Percentiles rank a stretch among this genome's conserved stretches.
phyloP scores from a whole-genome alignment of 2,329 filamentous ascomycete genomes.

The Cyphellophora europaea region DNA sequence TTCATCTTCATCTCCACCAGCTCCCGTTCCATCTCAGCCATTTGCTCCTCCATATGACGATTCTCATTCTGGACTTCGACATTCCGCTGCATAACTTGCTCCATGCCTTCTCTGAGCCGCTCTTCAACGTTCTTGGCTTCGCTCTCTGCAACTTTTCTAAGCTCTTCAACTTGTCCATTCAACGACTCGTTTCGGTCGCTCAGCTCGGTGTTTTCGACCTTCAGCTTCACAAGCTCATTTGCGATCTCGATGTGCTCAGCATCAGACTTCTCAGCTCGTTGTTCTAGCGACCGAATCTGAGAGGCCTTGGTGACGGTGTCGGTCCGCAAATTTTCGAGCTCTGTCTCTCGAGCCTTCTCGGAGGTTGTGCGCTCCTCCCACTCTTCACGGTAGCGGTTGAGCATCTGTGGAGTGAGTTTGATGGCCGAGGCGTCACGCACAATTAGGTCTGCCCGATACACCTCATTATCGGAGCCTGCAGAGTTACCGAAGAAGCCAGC shows the following conservation, averaged over 20 bases:
- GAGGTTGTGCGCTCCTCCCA: slow-evolving; percentile 86
- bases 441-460: slow-evolving; percentile 88
- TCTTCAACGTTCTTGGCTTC: slow-evolving; percentile 84
- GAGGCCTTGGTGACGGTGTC: slow-evolving; percentile 59
- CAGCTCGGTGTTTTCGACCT: slow-evolving; percentile 86
- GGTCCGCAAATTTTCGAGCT: slow-evolving; percentile 64
- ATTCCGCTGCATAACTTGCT: slow-evolving; percentile 85
- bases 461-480: slow-evolving; percentile 80
- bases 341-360: slow-evolving; percentile 73
- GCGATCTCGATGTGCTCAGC: slow-evolving; percentile 84
- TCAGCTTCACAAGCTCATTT: slow-evolving; percentile 81
- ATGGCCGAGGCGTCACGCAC: slow-evolving; percentile 87
- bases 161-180: slow-evolving; percentile 72
- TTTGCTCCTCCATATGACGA: slow-evolving; percentile 73
- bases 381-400: slow-evolving; percentile 71
- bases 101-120: slow-evolving; percentile 73
- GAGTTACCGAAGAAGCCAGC: slow-evolving; percentile 96
- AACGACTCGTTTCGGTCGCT: slow-evolving; percentile 83
- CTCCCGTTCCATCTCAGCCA: slow-evolving; percentile 85
- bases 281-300: slow-evolving; percentile 76
- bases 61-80: slow-evolving; percentile 93
- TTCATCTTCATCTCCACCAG: slow-evolving; percentile 90
- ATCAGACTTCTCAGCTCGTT: slow-evolving; percentile 79
- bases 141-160: slow-evolving; percentile 77
- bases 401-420: slow-evolving; percentile 71